Conservation (phyloP, 257 asterid species). For the Capsicum pubescens region DNA sequence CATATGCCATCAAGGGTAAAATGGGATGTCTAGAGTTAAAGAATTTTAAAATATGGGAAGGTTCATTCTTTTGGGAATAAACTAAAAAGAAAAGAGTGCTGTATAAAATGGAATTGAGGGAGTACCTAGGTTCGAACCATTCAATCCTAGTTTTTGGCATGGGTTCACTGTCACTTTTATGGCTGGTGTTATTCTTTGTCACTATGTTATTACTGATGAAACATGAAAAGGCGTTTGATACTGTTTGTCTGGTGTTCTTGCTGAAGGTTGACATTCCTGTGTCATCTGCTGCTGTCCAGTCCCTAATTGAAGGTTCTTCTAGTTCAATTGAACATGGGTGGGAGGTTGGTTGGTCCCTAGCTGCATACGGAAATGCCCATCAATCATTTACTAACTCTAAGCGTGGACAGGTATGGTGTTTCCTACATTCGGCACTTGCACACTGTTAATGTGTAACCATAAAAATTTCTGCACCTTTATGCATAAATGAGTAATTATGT, state of each 20-base stretch:
- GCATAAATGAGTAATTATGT: not conserved
- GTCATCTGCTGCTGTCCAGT: slow-evolving; percentile 81
- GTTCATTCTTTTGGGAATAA: not conserved
- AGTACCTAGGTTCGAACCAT: slow-evolving; percentile 7
- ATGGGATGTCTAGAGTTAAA: not conserved
- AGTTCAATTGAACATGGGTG: slow-evolving; percentile 81
- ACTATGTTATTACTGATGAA: slow-evolving; percentile 19
- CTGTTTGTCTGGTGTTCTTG: slow-evolving; percentile 36
- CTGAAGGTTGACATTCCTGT: slow-evolving; percentile 80
- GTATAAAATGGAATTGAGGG: slow-evolving; percentile 12
- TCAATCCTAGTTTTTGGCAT: slow-evolving; percentile 1
- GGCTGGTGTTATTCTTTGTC: slow-evolving; percentile 10
- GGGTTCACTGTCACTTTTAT: not conserved
- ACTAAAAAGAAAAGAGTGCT: not conserved
- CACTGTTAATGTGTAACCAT: not conserved
- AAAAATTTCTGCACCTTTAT: slow-evolving; percentile 6
- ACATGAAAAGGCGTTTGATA: slow-evolving; percentile 15
- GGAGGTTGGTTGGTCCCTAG: slow-evolving; percentile 99
- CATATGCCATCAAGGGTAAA: not conserved
- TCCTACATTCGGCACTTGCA: not conserved
- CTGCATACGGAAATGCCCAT: slow-evolving; percentile 68
- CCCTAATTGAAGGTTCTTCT: slow-evolving; percentile 82
- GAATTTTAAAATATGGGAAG: not conserved
- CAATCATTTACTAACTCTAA: slow-evolving; percentile 54
- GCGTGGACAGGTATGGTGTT: slow-evolving; percentile 55